These are phyloP conservation scores for Xylaria sp. DNA, from an alignment of 2,329 filamentous ascomycete species.

Conservation along the genomic window DNA sequence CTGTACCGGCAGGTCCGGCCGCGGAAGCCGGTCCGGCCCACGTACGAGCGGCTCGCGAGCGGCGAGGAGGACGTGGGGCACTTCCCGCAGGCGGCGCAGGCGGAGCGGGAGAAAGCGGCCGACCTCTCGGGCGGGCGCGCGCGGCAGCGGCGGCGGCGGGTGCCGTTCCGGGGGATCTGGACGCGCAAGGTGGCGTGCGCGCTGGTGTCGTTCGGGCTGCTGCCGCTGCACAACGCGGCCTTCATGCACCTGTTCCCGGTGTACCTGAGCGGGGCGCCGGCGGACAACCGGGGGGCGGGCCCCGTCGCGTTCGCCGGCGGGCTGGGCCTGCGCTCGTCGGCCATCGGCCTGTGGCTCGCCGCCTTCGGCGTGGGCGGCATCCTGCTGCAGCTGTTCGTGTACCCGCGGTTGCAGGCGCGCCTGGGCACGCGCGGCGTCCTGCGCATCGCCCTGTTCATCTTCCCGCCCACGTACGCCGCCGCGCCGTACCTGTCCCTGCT, in stretches of 20 bases:
- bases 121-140: too few relatives aligned
- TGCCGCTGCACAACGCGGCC: constrained; percentile 65
- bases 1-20: constrained; percentile 15
- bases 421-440: constrained; percentile 64
- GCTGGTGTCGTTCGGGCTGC: constrained; percentile 45
- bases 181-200: constrained; percentile 40
- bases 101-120: constrained; percentile 23
- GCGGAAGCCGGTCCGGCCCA: background rate
- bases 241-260: constrained; percentile 67
- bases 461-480: constrained; percentile 59
- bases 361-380: constrained; percentile 64
- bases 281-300: constrained; percentile 42
- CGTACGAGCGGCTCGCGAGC: constrained; percentile 21
- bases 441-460: constrained; percentile 59
- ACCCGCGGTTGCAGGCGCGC: constrained; percentile 58
- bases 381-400: constrained; percentile 62
- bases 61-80: constrained; percentile 22
- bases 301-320: constrained; percentile 60
- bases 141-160: too few relatives aligned
- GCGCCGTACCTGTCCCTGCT: constrained; percentile 63
- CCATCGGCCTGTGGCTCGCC: constrained; percentile 50
- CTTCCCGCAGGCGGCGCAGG: constrained; percentile 16
- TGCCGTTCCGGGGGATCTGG: constrained; percentile 30
- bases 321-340: constrained; percentile 50
- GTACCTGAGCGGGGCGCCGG: constrained; percentile 60